phyloP scores from a whole-genome alignment of 768 basidiomycete species.

The Phaeolepiota aurea region DNA sequence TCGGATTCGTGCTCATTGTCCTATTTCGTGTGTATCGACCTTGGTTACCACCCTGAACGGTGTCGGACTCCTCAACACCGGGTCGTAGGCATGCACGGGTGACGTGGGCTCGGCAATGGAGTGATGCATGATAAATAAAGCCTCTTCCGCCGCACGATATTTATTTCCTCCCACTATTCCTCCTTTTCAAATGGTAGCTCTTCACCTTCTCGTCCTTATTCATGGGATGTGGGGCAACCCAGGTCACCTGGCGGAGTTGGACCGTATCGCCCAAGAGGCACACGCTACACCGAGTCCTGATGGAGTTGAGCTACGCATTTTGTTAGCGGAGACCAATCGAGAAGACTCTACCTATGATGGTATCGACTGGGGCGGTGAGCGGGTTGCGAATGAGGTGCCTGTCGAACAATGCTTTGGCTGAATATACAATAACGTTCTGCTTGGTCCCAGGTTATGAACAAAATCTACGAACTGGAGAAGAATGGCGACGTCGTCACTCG shows the following conservation, averaged over 20 bases:
- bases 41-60: too few species aligned
- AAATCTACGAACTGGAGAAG: constrained; percentile 42
- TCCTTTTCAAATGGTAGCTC: constrained; percentile 3
- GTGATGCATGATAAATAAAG: not conserved
- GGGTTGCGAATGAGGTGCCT: constrained; percentile 68
- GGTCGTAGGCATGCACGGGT: too few species aligned
- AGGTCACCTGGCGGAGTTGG: constrained; percentile 50
- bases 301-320: constrained; percentile 44
- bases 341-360: constrained; percentile 74
- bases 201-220: constrained; percentile 43
- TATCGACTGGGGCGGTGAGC: constrained; percentile 77
- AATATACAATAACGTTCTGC: not conserved
- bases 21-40: too few species aligned
- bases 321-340: constrained; percentile 58
- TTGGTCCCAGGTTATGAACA: constrained; percentile 40
- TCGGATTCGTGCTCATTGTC: too few species aligned
- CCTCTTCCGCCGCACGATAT: not conserved
- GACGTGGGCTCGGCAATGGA: too few species aligned
- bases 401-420: constrained; percentile 7
- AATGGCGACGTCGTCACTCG: constrained; percentile 52
- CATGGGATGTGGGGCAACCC: constrained; percentile 84
- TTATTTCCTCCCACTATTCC: not conserved
- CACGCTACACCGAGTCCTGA: constrained; percentile 19
- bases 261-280: constrained; percentile 42
- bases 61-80: too few species aligned